Evolutionary conservation across 225 moss, liverwort and hornwort genomes (phyloP), one percentile per base, ranked within the genome.

Genomic region (Thuidium tamariscinum): DNA sequence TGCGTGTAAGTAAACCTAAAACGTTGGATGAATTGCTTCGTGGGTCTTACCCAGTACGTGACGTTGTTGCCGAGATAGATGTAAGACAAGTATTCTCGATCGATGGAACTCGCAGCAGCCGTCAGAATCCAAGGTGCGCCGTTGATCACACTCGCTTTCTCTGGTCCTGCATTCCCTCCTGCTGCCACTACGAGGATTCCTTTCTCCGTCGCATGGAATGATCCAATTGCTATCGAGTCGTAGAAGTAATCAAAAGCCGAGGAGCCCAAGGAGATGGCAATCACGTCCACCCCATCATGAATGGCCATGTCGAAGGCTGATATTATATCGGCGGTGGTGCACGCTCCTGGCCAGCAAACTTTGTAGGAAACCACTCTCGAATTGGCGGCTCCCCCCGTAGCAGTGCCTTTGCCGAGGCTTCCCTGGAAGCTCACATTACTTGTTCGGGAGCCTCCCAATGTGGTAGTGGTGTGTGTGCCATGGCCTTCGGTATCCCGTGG

Each of bases 231-330:
- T 59, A 93, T 90, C 5, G 90, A 82, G 41, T 93, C 91, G 41
- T 56, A 85, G 80, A 84, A 91, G 74, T 91, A 93, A 49, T 91
- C 87, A 27, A 80, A 5, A 34, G 91, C 46, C 3, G 41, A 7
- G 44, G 83, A 52, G 27, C 91, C 92, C 41, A 94, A 59, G 57
- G 95, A 95, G 70, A 91, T 64, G n/a, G 89, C 52, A 13, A 95
- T 84, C 79, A 95, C 86, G 36, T 95, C 91, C 36, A 95, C 95
- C 5, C 94, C 94, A 34, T 95, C 95, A 9, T 86, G 86, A 54
- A 94, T 87, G 59, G 94, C 94, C 78, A 92, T 89, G 81, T 95
- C 95, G 34, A 92, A 93, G 13, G 92, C 94, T 9, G 95, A 84
- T 13, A 95, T 83, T 17, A 93, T 91, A 54, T 95, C 95, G 4